Conservation (phyloP, 768 basidiomycete species). For the Xerocomus brunneocitrinus region DNA sequence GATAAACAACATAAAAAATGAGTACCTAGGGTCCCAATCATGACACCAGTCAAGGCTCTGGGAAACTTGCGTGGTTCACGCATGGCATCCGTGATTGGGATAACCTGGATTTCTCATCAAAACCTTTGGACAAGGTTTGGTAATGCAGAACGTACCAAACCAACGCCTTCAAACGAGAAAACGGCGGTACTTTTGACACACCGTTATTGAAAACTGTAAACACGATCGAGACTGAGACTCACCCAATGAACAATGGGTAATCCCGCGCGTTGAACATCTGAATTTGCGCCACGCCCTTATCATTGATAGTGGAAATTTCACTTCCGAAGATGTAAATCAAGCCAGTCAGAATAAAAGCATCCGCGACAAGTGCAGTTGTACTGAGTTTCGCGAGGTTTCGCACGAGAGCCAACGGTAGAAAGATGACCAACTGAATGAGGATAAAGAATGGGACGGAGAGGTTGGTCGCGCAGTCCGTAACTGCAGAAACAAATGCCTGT, state of each 20-base stretch:
- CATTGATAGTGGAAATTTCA: constrained; percentile 66
- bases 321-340: constrained; percentile 83
- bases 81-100: constrained; percentile 98
- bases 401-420: constrained; percentile 85
- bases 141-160: constrained; percentile 53
- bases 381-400: constrained; percentile 94
- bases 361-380: constrained; percentile 86
- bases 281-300: constrained; percentile 72
- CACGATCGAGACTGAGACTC: constrained; percentile 22
- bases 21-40: constrained; percentile 76
- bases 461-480: constrained; percentile 66
- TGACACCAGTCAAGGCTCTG: constrained; percentile 79
- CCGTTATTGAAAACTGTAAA: constrained; percentile 1
- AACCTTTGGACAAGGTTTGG: not conserved
- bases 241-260: constrained; percentile 92
- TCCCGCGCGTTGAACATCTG: constrained; percentile 84
- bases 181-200: constrained; percentile 73
- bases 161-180: constrained; percentile 97
- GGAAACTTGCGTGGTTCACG: constrained; percentile 93
- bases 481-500: constrained; percentile 79
- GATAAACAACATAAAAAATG: not conserved
- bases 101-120: constrained; percentile 46
- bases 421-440: constrained; percentile 74
- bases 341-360: constrained; percentile 91
- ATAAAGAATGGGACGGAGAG: constrained; percentile 80